Evolutionary conservation across 2,329 filamentous ascomycete genomes (phyloP).

Genomic region (Fusarium pseudoanthophilum): DNA sequence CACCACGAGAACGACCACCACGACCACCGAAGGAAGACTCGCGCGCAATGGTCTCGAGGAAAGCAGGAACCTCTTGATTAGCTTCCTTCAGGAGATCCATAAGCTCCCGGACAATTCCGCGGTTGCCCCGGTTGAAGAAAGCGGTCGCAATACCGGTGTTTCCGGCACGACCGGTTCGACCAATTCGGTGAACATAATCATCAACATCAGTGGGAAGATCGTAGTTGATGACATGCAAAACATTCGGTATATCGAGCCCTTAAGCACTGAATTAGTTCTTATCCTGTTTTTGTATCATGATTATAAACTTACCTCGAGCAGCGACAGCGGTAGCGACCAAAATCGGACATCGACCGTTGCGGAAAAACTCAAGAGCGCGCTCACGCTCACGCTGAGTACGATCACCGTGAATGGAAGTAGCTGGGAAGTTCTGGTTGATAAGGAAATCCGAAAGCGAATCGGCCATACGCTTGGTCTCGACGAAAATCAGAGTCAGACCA

Average conservation of each 20-base stretch:
- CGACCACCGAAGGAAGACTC: conserved; percentile 85
- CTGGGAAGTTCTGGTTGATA: conserved; percentile 98
- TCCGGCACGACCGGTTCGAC: conserved; percentile 99
- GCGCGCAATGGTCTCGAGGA: conserved; percentile 97
- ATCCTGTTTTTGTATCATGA: background rate
- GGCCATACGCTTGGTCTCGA: conserved; percentile 99
- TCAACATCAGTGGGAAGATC: conserved; percentile 99
- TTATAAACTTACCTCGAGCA: conserved; percentile 60
- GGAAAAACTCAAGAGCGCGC: conserved; percentile 96
- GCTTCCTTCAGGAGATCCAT: conserved; percentile 99
- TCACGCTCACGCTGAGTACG: conserved; percentile 99
- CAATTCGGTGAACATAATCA: conserved; percentile 98
- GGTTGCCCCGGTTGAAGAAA: conserved; percentile 99
- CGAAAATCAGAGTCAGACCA: conserved; percentile 95
- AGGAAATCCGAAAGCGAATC: conserved; percentile 97
- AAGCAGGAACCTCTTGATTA: conserved; percentile 93
- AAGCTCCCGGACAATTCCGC: conserved; percentile 94
- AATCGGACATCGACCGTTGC: conserved; percentile 93
- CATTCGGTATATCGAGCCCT: no score
- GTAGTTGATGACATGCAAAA: conserved; percentile 98
- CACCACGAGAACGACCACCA: conserved; percentile 60
- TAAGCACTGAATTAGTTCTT: no score
- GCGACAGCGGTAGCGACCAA: conserved; percentile 97
- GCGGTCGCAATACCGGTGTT: conserved; percentile 98
- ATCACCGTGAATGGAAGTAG: conserved; percentile 98